Conservation (phyloP, 352 stramenopile species). For the Phytophthora constricta region DNA sequence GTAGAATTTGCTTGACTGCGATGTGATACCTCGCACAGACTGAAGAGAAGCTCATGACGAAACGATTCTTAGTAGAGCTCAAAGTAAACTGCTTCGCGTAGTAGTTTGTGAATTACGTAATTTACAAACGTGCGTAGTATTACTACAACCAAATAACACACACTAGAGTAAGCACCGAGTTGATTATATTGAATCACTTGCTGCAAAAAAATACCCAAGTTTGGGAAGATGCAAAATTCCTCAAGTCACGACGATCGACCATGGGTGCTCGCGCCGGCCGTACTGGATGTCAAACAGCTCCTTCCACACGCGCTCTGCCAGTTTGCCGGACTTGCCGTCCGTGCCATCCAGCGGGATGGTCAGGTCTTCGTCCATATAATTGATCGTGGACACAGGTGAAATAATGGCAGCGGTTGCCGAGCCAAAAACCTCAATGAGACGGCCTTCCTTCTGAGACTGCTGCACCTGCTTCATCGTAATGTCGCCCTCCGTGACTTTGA, state of each 20-base stretch:
- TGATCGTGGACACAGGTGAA: slow-evolving; percentile 93
- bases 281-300: slow-evolving; percentile 91
- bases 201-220: too few species aligned
- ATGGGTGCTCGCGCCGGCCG: slow-evolving; percentile 58
- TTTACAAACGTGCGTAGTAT: too few species aligned
- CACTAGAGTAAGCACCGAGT: too few species aligned
- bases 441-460: slow-evolving; percentile 89
- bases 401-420: slow-evolving; percentile 96
- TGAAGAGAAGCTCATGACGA: too few species aligned
- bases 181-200: too few species aligned
- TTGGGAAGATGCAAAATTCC: too few species aligned
- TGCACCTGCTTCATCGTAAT: slow-evolving; percentile 96
- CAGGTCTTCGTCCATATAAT: slow-evolving; percentile 94
- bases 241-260: slow-evolving; percentile 54
- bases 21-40: too few species aligned
- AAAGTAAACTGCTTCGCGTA: too few species aligned
- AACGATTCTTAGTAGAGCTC: too few species aligned
- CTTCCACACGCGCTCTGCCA: slow-evolving; percentile 91
- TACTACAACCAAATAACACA: too few species aligned
- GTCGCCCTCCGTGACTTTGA: slow-evolving; percentile 94
- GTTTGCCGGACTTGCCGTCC: slow-evolving; percentile 81
- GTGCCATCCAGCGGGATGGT: slow-evolving; percentile 89
- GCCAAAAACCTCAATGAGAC: slow-evolving; percentile 96
- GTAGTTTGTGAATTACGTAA: too few species aligned
- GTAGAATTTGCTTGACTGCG: too few species aligned